Conservation (phyloP, 306 rosid species). For the Crataegus laevigata region DNA sequence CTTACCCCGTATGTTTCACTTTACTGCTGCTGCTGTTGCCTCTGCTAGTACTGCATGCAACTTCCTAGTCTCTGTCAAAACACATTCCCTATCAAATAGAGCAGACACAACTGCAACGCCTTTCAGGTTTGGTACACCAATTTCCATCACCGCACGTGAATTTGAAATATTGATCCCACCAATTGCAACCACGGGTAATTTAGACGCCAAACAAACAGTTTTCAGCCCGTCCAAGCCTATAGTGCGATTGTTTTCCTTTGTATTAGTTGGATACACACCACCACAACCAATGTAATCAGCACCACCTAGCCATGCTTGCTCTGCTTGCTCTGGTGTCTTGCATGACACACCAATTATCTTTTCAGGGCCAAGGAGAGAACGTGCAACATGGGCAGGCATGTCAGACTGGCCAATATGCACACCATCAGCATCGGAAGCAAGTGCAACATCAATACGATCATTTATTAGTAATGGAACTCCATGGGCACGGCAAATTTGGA, state of each 20-base stretch:
- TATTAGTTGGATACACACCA: conserved; percentile 76
- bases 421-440: conserved; percentile 91
- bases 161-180: conserved; percentile 73
- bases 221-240: conserved; percentile 72
- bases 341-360: conserved; percentile 92
- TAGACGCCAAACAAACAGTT: conserved; percentile 57
- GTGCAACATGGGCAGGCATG: conserved; percentile 57
- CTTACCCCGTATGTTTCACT: conserved; percentile 9
- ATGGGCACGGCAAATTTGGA: conserved; percentile 54
- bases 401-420: conserved; percentile 94
- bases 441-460: conserved; percentile 77
- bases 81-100: conserved; percentile 66
- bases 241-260: conserved; percentile 63
- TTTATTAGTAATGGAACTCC: conserved; percentile 80
- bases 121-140: conserved; percentile 53
- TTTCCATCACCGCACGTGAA: conserved; percentile 56
- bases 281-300: conserved; percentile 91
- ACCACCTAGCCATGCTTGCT: conserved; percentile 73
- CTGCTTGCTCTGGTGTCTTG: conserved; percentile 83
- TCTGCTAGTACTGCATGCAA: conserved; percentile 40
- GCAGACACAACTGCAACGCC: conserved; percentile 90
- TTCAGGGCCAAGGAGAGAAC: conserved; percentile 66
- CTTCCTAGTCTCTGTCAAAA: conserved; percentile 53
- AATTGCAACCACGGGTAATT: conserved; percentile 86
- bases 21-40: conserved; percentile 20